A percentile compares a stretch with the other conserved stretches of the same genome.
phyloP scores from a whole-genome alignment of 805 yeast genomes.

The Soucietia sequanensis region DNA sequence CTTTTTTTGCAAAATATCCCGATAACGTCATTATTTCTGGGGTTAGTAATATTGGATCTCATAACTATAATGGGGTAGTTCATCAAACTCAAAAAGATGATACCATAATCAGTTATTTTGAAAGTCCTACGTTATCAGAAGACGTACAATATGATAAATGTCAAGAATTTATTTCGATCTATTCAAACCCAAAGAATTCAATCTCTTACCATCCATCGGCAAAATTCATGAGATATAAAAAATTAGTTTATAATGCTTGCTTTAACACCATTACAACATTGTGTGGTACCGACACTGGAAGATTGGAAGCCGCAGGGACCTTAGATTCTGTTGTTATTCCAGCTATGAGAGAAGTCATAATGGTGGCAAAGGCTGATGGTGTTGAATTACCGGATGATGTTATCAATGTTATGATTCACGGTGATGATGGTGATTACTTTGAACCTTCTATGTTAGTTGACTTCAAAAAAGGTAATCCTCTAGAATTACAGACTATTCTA shows the following conservation, averaged over 20 bases:
- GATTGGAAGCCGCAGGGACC: constrained; percentile 19
- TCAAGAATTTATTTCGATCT: constrained; percentile 44
- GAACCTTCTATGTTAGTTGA: constrained; percentile 27
- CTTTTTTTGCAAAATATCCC: constrained; percentile 52
- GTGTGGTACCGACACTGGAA: constrained; percentile 27
- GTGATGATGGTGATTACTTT: constrained; percentile 17
- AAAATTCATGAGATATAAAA: constrained; percentile 31
- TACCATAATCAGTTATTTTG: constrained; percentile 52
- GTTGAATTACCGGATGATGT: constrained; percentile 16
- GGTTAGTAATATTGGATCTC: constrained; percentile 61
- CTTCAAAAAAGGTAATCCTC: constrained; percentile 16
- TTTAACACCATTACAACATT: constrained; percentile 25
- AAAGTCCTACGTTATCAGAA: constrained; percentile 30
- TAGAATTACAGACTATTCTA: constrained; percentile 20
- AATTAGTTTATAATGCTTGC: constrained; percentile 24
- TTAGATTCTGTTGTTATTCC: constrained; percentile 14
- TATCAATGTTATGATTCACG: constrained; percentile 17
- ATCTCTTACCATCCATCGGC: constrained; percentile 44
- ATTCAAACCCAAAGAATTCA: constrained; percentile 42
- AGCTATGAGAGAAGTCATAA: constrained; percentile 21
- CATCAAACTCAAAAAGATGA: constrained; percentile 52
- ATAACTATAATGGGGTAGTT: constrained; percentile 46
- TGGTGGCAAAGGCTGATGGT: constrained; percentile 24
- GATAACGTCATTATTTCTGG: constrained; percentile 54
- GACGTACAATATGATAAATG: constrained; percentile 35